Conservation (phyloP, 495 filamentous ascomycete species). For the Annulohypoxylon maeteangense region DNA sequence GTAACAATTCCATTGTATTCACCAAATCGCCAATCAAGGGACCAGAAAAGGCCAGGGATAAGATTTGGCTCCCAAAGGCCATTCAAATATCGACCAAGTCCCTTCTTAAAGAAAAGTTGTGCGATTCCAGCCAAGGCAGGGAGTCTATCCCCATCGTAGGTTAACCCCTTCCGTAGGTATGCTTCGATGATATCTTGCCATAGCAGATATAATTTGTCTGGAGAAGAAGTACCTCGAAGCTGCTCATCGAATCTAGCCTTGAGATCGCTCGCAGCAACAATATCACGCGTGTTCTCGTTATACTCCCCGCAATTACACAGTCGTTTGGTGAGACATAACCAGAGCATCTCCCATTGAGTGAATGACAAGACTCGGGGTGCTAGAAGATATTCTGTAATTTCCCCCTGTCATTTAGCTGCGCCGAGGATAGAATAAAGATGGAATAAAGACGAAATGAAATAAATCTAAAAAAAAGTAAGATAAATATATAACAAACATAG, state of each 20-base stretch:
- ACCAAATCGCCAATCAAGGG: background rate
- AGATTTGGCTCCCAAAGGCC: slow-evolving; percentile 21
- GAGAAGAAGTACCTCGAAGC: background rate
- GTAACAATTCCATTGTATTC: slow-evolving; percentile 1
- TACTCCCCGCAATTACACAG: slow-evolving; percentile 27
- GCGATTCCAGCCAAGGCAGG: slow-evolving; percentile 33
- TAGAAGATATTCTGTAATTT: slow-evolving; percentile 28
- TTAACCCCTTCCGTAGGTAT: slow-evolving; percentile 24
- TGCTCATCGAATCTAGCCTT: slow-evolving; percentile 25
- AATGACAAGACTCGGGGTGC: slow-evolving; percentile 27
- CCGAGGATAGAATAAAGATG: too few species aligned
- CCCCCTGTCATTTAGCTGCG: too few species aligned
- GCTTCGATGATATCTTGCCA: slow-evolving; percentile 24
- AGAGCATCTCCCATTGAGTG: slow-evolving; percentile 30
- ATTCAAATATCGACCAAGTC: slow-evolving; percentile 25
- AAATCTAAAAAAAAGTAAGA: too few species aligned
- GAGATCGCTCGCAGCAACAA: slow-evolving; percentile 21
- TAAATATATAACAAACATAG: too few species aligned
- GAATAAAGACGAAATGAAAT: background rate
- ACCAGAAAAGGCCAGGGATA: slow-evolving; percentile 22
- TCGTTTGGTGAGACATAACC: slow-evolving; percentile 18
- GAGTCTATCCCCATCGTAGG: slow-evolving; percentile 22
- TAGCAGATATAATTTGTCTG: background rate
- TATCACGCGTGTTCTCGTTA: slow-evolving; percentile 15
- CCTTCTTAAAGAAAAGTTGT: slow-evolving; percentile 15